Percentiles rank a stretch among this genome's conserved stretches.
Conservation (phyloP, 2,329 filamentous ascomycete genomes). For the Phialophora expanda region DNA sequence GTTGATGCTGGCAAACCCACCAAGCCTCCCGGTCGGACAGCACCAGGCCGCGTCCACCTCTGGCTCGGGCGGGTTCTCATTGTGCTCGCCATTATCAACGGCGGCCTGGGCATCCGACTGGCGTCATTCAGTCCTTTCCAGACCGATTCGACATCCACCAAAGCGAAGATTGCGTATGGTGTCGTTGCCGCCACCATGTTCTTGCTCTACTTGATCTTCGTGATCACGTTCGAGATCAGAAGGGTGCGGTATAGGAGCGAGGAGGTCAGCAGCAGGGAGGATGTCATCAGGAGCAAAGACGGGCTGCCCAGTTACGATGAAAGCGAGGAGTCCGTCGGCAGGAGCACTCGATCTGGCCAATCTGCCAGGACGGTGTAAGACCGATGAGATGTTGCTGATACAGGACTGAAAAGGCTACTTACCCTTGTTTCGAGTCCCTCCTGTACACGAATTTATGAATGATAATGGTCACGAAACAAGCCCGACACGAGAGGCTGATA, state of each 20-base stretch:
- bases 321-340: constrained; percentile 30
- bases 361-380: not conserved
- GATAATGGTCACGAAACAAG: not conserved
- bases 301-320: constrained; percentile 34
- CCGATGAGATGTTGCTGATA: not conserved
- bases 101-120: constrained; percentile 59
- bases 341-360: constrained; percentile 7
- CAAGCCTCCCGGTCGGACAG: constrained; percentile 36
- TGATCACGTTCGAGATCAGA: constrained; percentile 37
- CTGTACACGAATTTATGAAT: not conserved
- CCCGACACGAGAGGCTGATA: not conserved
- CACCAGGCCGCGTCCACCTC: constrained; percentile 49
- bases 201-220: constrained; percentile 47
- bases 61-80: constrained; percentile 61
- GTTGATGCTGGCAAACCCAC: constrained; percentile 24
- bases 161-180: constrained; percentile 55
- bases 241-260: constrained; percentile 17
- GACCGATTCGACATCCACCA: constrained; percentile 41
- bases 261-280: constrained; percentile 23
- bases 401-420: not conserved
- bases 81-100: constrained; percentile 61
- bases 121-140: constrained; percentile 47
- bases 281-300: constrained; percentile 23
- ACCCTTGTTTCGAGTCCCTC: not conserved
- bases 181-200: constrained; percentile 58